Base-by-base conservation (phyloP, 148 eudicot genomes). In the Drosera capensis region DNA sequence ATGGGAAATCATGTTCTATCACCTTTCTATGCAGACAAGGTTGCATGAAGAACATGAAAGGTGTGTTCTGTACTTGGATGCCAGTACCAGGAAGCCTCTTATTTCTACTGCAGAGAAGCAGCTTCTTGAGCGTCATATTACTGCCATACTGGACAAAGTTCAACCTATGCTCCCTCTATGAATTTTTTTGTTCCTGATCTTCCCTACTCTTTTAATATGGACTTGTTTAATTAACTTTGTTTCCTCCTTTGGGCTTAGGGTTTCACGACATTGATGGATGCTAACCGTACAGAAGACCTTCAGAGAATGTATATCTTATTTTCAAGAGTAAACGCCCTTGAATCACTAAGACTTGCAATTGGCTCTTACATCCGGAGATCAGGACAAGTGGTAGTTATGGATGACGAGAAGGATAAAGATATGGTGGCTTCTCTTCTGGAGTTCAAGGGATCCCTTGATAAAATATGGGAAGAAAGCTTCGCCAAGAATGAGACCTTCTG, bases 341-440 rank as follows among this genome's bases (percentile, higher is more conserved):
- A 88, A 70, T 74, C 90, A 17, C 56, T 88, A 31, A 67, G 82
- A 62, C 92, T 68, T 44, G 78, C 79, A 36, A 65, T 88, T 54
- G 75, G 73, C 60, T 78, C 71, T 2, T 83, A 83, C 63, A 88
- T 80, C 39, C 60, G 97, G 38, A 78, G 54, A 67, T 64, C 92
- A 52, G 97, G 97, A 25, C 92, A 78, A 57, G 71, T 75, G 55
- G 67, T 68, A 52, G 90, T 88, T 37, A 74, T 73, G 77, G 97
- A 88, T 73, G 97, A 88, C 56, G 97, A 88, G 55, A 88, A 88
- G 63, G 97, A 88, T 25, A 88, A 80, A 59, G 94, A 88, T 63
- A 83, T 88, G 97, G 97, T 88, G 17, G 70, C 74, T 25, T 74
- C 77, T 51, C 79, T 88, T 39, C 68, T 88, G 70, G 94, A 88